phyloP scores from a whole-genome alignment of 164 flowering plant genomes.

The Magnolia officinalis region DNA sequence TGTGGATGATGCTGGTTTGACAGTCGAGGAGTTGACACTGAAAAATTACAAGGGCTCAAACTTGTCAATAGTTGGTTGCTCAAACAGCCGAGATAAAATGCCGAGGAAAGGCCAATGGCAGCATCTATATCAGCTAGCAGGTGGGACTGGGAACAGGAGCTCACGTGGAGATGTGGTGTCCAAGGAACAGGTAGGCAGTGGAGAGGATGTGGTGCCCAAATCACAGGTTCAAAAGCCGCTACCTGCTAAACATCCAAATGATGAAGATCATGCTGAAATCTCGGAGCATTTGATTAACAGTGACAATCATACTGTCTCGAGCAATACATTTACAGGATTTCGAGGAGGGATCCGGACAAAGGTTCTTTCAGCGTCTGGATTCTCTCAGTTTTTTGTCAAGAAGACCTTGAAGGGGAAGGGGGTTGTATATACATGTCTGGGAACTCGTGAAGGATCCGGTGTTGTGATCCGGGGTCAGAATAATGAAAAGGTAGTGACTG shows the following conservation, averaged over 20 bases:
- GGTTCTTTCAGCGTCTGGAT: slow-evolving; percentile 65
- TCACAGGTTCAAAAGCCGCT: slow-evolving; percentile 25
- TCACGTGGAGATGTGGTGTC: slow-evolving; percentile 16
- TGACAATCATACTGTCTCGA: slow-evolving; percentile 22
- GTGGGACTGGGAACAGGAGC: slow-evolving; percentile 44
- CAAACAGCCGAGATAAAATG: slow-evolving; percentile 32
- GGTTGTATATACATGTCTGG: slow-evolving; percentile 32
- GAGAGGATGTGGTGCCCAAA: slow-evolving; percentile 35
- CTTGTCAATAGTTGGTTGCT: slow-evolving; percentile 39
- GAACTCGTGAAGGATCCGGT: slow-evolving; percentile 23
- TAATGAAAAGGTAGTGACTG: slow-evolving; percentile 22
- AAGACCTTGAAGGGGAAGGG: slow-evolving; percentile 79
- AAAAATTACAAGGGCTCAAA: slow-evolving; percentile 39
- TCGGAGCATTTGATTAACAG: slow-evolving; percentile 19
- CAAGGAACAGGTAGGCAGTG: slow-evolving; percentile 35
- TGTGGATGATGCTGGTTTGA: slow-evolving; percentile 39
- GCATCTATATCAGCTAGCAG: slow-evolving; percentile 38
- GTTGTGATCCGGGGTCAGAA: slow-evolving; percentile 22
- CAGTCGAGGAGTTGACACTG: slow-evolving; percentile 73
- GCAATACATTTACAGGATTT: slow-evolving; percentile 16
- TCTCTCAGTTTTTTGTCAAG: slow-evolving; percentile 70
- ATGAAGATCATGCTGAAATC: slow-evolving; percentile 20
- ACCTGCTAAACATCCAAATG: slow-evolving; percentile 13
- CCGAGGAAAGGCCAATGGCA: slow-evolving; percentile 43
- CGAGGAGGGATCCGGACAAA: slow-evolving; percentile 61